These are phyloP conservation scores for Citrullus amarus DNA, from an alignment of 306 rosid species.

Conservation along the genomic window DNA sequence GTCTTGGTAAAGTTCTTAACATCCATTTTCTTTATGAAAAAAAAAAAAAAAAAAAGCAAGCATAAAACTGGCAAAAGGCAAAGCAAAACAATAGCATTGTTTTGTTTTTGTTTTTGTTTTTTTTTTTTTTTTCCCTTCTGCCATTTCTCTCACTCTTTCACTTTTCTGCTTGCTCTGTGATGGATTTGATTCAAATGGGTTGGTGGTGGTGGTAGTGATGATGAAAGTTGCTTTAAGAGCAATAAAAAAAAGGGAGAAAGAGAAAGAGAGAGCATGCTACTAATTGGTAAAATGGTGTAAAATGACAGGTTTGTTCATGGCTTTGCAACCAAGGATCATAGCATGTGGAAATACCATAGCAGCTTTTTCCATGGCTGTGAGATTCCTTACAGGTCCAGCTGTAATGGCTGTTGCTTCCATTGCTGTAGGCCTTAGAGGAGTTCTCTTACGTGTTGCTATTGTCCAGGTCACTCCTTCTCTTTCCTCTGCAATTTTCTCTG, in stretches of 20 bases:
- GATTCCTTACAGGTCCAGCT: conserved; percentile 98
- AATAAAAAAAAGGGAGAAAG: background rate
- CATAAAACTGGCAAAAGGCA: conserved; percentile 2
- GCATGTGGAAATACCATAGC: conserved; percentile 93
- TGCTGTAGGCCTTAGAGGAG: conserved; percentile 83
- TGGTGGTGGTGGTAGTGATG: conserved; percentile 11
- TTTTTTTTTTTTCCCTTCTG: background rate
- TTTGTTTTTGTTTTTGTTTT: no score
- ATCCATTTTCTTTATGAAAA: background rate
- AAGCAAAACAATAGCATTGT: background rate
- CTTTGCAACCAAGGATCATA: conserved; percentile 96
- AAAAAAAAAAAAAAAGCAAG: background rate
- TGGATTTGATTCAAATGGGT: conserved; percentile 21
- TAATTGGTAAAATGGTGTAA: background rate
- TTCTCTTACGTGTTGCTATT: conserved; percentile 82
- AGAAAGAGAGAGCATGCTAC: background rate
- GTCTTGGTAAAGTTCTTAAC: conserved; percentile 59
- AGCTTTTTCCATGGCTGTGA: conserved; percentile 86
- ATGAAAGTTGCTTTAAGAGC: background rate
- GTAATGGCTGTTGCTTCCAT: conserved; percentile 97
- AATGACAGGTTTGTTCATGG: conserved; percentile 83
- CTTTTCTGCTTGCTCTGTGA: conserved; percentile 16
- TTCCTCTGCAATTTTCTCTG: conserved; percentile 14
- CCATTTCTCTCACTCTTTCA: background rate
- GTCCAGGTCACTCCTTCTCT: conserved; percentile 50